phyloP scores from a whole-genome alignment of 306 rosid species.

The Trifolium repens region DNA sequence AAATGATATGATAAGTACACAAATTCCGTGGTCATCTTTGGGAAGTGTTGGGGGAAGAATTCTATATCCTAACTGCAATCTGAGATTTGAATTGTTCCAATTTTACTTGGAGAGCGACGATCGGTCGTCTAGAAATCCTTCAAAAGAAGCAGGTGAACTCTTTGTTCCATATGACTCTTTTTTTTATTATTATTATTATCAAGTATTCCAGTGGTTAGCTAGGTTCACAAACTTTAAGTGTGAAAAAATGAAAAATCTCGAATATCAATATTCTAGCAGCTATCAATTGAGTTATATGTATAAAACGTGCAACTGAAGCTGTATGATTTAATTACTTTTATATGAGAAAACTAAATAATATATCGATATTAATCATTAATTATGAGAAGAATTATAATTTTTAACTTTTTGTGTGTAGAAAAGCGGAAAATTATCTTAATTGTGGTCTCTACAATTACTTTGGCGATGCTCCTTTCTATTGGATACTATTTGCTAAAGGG shows the following conservation, averaged over 20 bases:
- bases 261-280: too few relatives aligned
- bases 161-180: too few relatives aligned
- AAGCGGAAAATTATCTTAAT: neutral
- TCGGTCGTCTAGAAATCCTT: neutral
- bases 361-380: too few relatives aligned
- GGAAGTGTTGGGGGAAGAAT: slow-evolving; percentile 26
- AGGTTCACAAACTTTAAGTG: too few relatives aligned
- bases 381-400: neutral
- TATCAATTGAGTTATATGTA: too few relatives aligned
- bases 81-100: slow-evolving; percentile 33
- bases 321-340: too few relatives aligned
- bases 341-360: too few relatives aligned
- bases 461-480: neutral
- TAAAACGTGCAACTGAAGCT: too few relatives aligned
- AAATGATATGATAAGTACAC: neutral
- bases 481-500: neutral
- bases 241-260: too few relatives aligned
- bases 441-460: neutral
- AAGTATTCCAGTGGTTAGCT: too few relatives aligned
- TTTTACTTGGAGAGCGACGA: neutral
- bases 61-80: slow-evolving; percentile 25
- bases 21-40: slow-evolving; percentile 5
- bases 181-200: too few relatives aligned
- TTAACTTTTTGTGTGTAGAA: neutral
- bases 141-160: neutral